These are phyloP conservation scores for Musa itinerans DNA, from an alignment of 176 grass and related monocot species.

Conservation along the genomic window DNA sequence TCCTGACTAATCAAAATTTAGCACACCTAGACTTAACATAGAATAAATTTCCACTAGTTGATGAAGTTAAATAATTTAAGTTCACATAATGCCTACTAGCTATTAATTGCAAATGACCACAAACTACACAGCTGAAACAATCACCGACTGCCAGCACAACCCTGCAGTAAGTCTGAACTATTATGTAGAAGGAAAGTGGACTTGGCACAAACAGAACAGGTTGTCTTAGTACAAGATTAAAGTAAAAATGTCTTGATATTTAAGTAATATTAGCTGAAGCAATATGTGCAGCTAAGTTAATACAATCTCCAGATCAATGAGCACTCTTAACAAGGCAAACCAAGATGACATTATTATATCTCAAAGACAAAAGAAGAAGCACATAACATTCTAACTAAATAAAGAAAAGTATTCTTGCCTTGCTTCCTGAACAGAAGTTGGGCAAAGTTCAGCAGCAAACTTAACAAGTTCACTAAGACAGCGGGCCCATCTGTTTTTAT, in stretches of 20 bases:
- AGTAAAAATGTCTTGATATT: neutral
- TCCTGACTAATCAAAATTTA: neutral
- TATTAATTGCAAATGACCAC: neutral
- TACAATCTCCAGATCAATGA: neutral
- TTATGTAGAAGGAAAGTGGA: neutral
- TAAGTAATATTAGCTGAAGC: neutral
- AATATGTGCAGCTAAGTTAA: neutral
- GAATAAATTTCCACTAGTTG: neutral
- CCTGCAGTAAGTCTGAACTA: neutral
- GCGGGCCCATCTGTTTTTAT: slow-evolving; percentile 90
- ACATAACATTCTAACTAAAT: neutral
- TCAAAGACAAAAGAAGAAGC: neutral
- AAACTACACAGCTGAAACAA: neutral
- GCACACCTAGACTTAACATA: neutral
- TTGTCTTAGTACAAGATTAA: neutral
- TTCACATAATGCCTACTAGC: neutral
- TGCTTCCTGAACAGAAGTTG: slow-evolving; percentile 75
- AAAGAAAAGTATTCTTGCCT: slow-evolving; percentile 49
- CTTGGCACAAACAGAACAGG: neutral
- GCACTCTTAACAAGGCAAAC: neutral
- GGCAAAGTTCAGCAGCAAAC: slow-evolving; percentile 88
- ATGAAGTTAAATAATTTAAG: neutral
- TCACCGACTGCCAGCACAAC: neutral
- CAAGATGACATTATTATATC: neutral
- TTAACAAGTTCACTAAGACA: slow-evolving; percentile 97